Evolutionary conservation across 208 protist species (phyloP), one percentile per base, ranked within the genome.

Genomic region (Wallacemonas sp.): DNA sequence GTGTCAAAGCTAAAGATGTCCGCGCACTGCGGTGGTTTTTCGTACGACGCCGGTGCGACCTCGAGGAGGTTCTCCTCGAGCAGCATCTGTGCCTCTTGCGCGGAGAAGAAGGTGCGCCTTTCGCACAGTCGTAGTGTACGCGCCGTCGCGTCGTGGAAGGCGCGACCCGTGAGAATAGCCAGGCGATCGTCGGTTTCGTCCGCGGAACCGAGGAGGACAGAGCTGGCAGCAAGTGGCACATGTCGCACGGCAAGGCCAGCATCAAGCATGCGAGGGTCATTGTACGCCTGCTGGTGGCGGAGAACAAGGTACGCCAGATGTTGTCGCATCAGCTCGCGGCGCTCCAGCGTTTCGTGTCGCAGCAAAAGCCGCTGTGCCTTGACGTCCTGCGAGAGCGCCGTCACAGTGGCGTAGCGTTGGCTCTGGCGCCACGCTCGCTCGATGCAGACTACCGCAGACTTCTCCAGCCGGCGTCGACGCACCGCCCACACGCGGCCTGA

Each of bases 241-340:
- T 63, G 65, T 22, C 69, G 79, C 27, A 69, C 37, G 2, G 65
- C 55, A 36, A 75, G 9, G 0, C 76, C 73, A 1, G 53, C 66
- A 1, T 79, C 55, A 53, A 80, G 57, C 63, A 88, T 63, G 22
- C 63, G 30, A 0, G 71, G 62, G 38, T 71, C 63, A 61, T 93
- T 93, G 74, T 87, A 93, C 44, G 62, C 85, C 15, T 48, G 21
- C 68, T 93, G 87, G 41, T 93, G 83, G n/a, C 57, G 73, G 0
- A 71, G 53, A 22, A 93, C 55, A 5, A 90, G 55, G 62, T 82
- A 87, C 10, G 69, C 17, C 3, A 83, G 58, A 30, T 73, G 81
- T 10, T 26, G 73, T 22, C 83, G 68, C 17, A 79, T 41, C 29
- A 80, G 27, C 42, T 93, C 87, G 3, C 83, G 87, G 37, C 87